Evolutionary conservation across 1,139 yeast genomes (phyloP), one percentile per base, ranked within the genome.

Genomic region (Keqinozyma sinolaborantium): DNA sequence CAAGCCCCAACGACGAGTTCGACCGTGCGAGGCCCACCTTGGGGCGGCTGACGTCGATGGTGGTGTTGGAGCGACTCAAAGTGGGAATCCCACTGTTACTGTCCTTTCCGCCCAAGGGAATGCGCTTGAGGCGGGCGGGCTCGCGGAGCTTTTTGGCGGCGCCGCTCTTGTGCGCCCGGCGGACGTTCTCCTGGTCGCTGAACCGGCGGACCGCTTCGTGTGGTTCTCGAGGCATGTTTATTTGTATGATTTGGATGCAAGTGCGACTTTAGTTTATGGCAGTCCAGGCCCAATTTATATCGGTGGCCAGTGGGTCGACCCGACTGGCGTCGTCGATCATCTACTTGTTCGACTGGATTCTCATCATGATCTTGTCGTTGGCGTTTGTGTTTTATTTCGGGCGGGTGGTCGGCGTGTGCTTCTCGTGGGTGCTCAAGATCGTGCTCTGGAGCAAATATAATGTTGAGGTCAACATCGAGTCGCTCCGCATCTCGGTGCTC

Each of bases 301-400:
- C 40, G 8, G 48, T 44, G 16, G 31, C 43, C 10, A 38, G 24
- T 26, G 40, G 34, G 27, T 42, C 45, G 5, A 40, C 42, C 18
- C 44, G 40, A 23, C 45, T 37, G 38, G 48, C 46, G 12, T 42
- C 47, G 3, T 36, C 38, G 8, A 85, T 95, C 95, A 84, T 85
- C 18, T 90, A 88, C 53, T 63, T 88, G 38, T 81, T 78, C 21
- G 88, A 86, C 52, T 87, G 96, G 95, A 60, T 83, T 28, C 61
- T 88, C 39, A 71, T 83, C 2, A 67, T 84, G 26, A 60, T 83
- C 14, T 64, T 85, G 13, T 67, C 81, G 0, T 53, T 85, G 3
- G 75, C 83, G 24, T 71, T 83, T 39, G 61, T 87, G 26, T 88
- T 88, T 60, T 84, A 81, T 58, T 76, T 87, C 59, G 82, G 84